Evolutionary conservation across 495 filamentous ascomycete genomes (phyloP), one percentile per base, ranked within the genome.

Genomic region (Sphaerosporella brunnea): DNA sequence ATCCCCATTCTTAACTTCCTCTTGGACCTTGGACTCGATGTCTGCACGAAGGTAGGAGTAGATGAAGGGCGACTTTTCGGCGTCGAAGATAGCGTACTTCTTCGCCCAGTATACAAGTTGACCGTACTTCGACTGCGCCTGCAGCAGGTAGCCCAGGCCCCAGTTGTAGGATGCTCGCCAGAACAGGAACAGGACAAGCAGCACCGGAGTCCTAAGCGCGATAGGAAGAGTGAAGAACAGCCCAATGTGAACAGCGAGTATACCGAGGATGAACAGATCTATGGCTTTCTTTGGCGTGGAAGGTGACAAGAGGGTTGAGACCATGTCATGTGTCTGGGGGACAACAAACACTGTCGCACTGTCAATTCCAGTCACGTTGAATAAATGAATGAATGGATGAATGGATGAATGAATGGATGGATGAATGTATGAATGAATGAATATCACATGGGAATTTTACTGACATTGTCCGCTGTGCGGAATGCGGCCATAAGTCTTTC

Each of bases 241-340:
- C 23, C 78, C 56, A 51, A 93, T 78, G 54, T 92, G 81, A 21
- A 72, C 58, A 28, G 70, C 82, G 24, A 97, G 68, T 25, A 93
- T 72, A n/a, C 72, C 71, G n/a, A 96, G 68, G 49, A 97, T 84
- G 19, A 80, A 53, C 26, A 76, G 58, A 60, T 97, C 90, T 50
- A 84, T 85, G 34, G 92, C 53, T 57, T 96, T 96, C 68, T 97
- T 97, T 3, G 90, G 86, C 63, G 94, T 77, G 40, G 77, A 81
- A n/a, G 90, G 90, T 47, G 88, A 92, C 51, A 97, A 73, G 16
- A 97, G 73, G 63, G 94, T 90, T 44, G 90, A 92, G 56, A 97
- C 90, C 88, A 96, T 96, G 65, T 97, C 90, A 70, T 94, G 84
- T 36, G 90, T 97, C 52, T 84, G 80, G 37, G 90, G 92, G 18